Base-by-base conservation (phyloP, 495 filamentous ascomycete species). In the Mytilinidion resinicola region DNA sequence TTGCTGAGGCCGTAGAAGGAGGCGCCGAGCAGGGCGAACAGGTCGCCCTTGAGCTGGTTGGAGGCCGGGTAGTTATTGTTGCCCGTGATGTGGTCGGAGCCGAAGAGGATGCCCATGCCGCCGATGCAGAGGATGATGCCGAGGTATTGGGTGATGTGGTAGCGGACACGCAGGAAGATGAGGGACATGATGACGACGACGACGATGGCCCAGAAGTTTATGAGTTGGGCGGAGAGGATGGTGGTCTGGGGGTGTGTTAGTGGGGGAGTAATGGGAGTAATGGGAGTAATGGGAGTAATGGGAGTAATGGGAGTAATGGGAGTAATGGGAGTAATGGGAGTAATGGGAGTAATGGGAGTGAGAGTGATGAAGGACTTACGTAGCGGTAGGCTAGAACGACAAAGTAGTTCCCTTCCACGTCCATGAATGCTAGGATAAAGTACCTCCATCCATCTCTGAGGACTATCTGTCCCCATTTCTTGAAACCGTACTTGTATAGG, bases 171-270 rank as follows among this genome's bases (percentile, higher is more conserved):
- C 21, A 98, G 81, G 68, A 96, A 77, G 44, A 84, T 47, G 73
- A 91, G 88, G 9, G 91, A 96, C 65, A 96, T 72, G 59, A 86
- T 69, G 25, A 97, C 90, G 30, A 98, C 93, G 56, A 93, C 84
- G 17, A 92, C 89, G 59, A 98, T 98, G 63, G 91, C 86, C 92
- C 93, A 98, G 80, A 98, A 97, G 78, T 96, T 96, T 73, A 98
- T 91, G 35, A 98, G 79, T 74, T 96, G 91, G 9, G 89, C 91
- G 52, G 88, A 93, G 37, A 93, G 82, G 70, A 91, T 86, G 67
- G 85, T 93, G 49, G 91, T 95, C 48, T 57, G 33, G 14, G 15
- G 9, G 14, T 11, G 14, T 33, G 41, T 55, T 37, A 54, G 37
- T 49, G 25, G 25, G 25, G 25, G 25, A 30, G 6, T 30, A 30